Conservation (phyloP, 108 stramenopile species). For the Epithemia pelagica region DNA sequence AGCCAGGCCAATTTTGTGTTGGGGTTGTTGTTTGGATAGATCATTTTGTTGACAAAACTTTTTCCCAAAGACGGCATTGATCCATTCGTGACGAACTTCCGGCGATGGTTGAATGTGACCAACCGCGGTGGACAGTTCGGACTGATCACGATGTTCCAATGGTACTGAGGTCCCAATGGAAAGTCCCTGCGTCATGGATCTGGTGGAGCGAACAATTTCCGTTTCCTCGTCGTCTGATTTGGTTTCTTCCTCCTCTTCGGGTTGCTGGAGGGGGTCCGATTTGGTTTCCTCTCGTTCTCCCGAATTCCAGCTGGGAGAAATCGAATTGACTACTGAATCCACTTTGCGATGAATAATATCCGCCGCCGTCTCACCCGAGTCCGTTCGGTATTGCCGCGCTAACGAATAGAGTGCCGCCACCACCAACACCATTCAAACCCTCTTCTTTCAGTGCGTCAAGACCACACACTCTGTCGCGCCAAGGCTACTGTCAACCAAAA, state of each 20-base stretch:
- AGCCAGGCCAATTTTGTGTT: not conserved
- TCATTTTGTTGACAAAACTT: slow-evolving; percentile 28
- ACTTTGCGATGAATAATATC: not conserved
- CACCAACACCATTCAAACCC: not conserved
- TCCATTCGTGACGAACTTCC: slow-evolving; percentile 38
- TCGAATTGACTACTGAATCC: not conserved
- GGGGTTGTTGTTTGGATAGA: not conserved
- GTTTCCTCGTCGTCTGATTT: not conserved
- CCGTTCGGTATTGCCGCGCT: not conserved
- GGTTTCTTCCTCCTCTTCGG: not conserved
- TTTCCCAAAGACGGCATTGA: slow-evolving; percentile 71
- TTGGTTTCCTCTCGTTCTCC: not conserved
- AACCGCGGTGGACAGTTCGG: not conserved
- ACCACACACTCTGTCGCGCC: too few relatives aligned
- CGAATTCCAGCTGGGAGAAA: not conserved
- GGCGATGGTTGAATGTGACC: not conserved
- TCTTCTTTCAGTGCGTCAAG: too few relatives aligned
- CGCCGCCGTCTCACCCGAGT: not conserved
- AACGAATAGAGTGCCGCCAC: not conserved
- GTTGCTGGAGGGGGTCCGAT: not conserved
- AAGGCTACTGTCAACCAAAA: not conserved
- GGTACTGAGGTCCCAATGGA: not conserved
- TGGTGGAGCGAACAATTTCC: not conserved
- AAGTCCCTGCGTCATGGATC: not conserved
- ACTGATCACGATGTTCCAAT: not conserved